Conservation (phyloP, 257 asterid species). For the Solanum infundibuliforme region DNA sequence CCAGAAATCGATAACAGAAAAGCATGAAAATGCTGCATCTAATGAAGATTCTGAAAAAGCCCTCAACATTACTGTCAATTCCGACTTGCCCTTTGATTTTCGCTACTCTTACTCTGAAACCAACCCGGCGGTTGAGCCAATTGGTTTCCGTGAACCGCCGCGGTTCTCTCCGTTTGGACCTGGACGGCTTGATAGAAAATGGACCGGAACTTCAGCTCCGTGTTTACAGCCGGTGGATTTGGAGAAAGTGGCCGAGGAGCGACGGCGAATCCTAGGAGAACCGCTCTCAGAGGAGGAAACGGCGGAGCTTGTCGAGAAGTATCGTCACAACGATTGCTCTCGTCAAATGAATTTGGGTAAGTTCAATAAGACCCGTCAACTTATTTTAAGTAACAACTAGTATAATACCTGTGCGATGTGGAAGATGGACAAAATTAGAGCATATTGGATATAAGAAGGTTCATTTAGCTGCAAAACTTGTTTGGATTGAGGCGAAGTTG, state of each 20-base stretch:
- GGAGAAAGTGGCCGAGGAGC: constrained; percentile 42
- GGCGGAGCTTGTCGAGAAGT: constrained; percentile 71
- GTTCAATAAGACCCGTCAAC: background rate
- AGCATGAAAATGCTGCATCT: constrained; percentile 2
- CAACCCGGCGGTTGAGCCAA: constrained; percentile 49
- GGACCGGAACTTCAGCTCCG: constrained; percentile 78
- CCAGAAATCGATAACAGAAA: background rate
- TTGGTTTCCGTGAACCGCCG: constrained; percentile 68
- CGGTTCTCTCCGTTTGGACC: constrained; percentile 84
- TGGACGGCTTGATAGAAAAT: constrained; percentile 64
- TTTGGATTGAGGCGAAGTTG: background rate
- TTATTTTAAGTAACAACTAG: background rate
- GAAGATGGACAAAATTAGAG: background rate
- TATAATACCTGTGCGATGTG: background rate
- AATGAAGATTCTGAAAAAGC: background rate
- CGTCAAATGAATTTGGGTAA: constrained; percentile 84
- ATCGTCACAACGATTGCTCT: constrained; percentile 60
- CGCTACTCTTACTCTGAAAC: constrained; percentile 76
- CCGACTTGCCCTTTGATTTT: constrained; percentile 71
- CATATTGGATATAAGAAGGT: background rate
- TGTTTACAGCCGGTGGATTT: constrained; percentile 22
- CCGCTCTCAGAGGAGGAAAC: constrained; percentile 60
- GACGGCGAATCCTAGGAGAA: constrained; percentile 45
- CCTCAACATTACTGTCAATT: constrained; percentile 14
- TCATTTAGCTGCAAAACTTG: background rate